These are phyloP conservation scores for Fusarium albidum DNA, from an alignment of 2,329 filamentous ascomycete genomes.

Conservation along the genomic window DNA sequence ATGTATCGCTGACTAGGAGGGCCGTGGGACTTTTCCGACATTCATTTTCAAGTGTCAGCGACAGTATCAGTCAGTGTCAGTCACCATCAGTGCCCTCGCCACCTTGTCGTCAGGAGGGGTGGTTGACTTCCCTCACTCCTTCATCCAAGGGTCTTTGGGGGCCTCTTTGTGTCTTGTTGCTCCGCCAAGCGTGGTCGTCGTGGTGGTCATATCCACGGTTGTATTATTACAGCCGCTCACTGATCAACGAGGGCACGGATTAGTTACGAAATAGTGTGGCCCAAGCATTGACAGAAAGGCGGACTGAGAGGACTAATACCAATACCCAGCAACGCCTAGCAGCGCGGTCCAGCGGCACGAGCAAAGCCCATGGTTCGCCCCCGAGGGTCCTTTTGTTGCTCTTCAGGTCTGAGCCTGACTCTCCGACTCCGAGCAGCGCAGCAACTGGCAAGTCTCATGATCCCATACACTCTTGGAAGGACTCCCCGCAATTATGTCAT, in stretches of 20 bases:
- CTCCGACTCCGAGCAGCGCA: slow-evolving; percentile 13
- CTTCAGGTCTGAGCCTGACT: slow-evolving; percentile 27
- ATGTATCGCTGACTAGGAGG: slow-evolving; percentile 23
- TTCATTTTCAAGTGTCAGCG: slow-evolving; percentile 22
- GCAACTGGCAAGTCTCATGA: slow-evolving; percentile 22
- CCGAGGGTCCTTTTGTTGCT: too few relatives aligned
- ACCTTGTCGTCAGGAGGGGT: too few relatives aligned
- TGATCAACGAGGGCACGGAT: slow-evolving; percentile 36
- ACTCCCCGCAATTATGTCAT: slow-evolving; percentile 57
- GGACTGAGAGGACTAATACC: too few relatives aligned
- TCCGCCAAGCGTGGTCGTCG: slow-evolving; percentile 29
- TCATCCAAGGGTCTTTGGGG: neutral
- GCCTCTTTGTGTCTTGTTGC: slow-evolving; percentile 8
- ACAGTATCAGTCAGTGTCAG: slow-evolving; percentile 22
- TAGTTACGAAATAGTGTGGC: slow-evolving; percentile 38
- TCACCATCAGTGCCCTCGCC: slow-evolving; percentile 12
- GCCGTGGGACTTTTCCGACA: slow-evolving; percentile 20
- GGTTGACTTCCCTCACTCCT: neutral
- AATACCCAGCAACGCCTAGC: slow-evolving; percentile 15
- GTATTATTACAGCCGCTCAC: slow-evolving; percentile 24
- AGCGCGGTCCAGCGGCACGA: slow-evolving; percentile 27
- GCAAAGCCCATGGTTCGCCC: slow-evolving; percentile 30
- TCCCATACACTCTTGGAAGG: slow-evolving; percentile 31
- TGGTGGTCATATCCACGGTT: slow-evolving; percentile 25
- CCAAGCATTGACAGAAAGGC: slow-evolving; percentile 33